A percentile compares a stretch with the other conserved stretches of the same genome.
These are phyloP conservation scores for Oropetium thomaeum DNA, from an alignment of 176 grass and related monocot genomes.

Conservation along the genomic window DNA sequence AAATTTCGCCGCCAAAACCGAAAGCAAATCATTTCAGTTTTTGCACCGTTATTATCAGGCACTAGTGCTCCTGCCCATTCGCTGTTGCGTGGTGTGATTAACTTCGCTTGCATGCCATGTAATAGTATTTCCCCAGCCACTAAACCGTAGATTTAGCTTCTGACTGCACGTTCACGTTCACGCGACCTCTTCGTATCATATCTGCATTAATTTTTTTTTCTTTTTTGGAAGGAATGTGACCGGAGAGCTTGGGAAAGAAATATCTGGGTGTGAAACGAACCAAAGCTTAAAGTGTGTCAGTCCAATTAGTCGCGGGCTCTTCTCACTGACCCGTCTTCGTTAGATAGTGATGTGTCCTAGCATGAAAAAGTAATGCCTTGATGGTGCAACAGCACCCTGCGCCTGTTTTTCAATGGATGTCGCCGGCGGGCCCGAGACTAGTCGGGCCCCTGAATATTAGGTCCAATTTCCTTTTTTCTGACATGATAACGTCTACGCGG, in stretches of 20 bases:
- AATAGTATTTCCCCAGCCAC: too few species aligned
- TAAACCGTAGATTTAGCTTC: neutral
- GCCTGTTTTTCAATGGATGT: neutral
- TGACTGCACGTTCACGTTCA: conserved; percentile 5
- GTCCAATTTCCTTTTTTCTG: neutral
- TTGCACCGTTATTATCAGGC: too few species aligned
- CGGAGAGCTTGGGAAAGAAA: neutral
- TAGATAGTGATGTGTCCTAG: neutral
- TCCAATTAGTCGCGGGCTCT: neutral
- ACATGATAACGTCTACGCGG: neutral
- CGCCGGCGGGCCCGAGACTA: neutral
- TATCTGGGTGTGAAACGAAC: conserved; percentile 36
- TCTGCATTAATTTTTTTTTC: neutral
- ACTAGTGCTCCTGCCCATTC: neutral
- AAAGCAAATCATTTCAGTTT: too few species aligned
- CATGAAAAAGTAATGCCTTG: neutral
- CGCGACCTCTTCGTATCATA: neutral
- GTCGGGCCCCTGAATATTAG: neutral
- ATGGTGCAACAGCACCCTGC: neutral
- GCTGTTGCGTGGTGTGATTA: neutral
- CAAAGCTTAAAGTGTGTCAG: neutral
- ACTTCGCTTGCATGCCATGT: neutral
- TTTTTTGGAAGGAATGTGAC: neutral
- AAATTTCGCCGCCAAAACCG: neutral
- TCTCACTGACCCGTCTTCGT: neutral